phyloP scores from a whole-genome alignment of 176 grass and related monocot genomes.

The Thinopyrum elongatum region DNA sequence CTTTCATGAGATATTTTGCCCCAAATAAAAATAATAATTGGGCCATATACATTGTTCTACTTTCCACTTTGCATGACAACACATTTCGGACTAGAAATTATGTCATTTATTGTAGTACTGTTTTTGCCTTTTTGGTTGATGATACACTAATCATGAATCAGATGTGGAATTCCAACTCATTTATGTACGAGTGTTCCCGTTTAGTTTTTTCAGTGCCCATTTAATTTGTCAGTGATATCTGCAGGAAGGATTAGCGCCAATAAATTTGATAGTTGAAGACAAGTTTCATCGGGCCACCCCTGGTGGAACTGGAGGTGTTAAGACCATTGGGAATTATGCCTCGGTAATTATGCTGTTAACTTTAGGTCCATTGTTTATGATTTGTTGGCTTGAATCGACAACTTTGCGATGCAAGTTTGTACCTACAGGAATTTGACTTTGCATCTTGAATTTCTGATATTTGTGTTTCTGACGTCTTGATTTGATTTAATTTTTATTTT shows the following conservation, averaged over 20 bases:
- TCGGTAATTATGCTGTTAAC: constrained; percentile 57
- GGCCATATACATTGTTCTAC: not conserved
- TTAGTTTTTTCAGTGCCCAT: not conserved
- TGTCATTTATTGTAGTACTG: not conserved
- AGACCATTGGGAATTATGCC: constrained; percentile 97
- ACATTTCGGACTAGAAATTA: not conserved
- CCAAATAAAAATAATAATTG: constrained; percentile 18
- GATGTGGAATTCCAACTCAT: not conserved
- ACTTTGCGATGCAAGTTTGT: not conserved
- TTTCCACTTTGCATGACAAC: not conserved
- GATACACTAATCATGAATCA: not conserved
- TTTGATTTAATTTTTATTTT: not conserved
- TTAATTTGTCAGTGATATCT: constrained; percentile 1
- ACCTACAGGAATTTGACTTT: not conserved
- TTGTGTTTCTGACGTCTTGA: not conserved
- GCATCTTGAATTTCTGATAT: not conserved
- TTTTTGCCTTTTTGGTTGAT: not conserved
- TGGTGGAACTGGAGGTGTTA: constrained; percentile 92
- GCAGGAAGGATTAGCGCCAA: constrained; percentile 95
- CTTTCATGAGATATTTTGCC: not conserved
- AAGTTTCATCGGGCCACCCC: constrained; percentile 78
- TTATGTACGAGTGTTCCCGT: not conserved
- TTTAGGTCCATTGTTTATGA: not conserved
- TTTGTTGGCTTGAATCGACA: constrained; percentile 13
- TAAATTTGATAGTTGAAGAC: constrained; percentile 93